phyloP scores from a whole-genome alignment of 2,329 filamentous ascomycete genomes.

The Beauveria medogensis region DNA sequence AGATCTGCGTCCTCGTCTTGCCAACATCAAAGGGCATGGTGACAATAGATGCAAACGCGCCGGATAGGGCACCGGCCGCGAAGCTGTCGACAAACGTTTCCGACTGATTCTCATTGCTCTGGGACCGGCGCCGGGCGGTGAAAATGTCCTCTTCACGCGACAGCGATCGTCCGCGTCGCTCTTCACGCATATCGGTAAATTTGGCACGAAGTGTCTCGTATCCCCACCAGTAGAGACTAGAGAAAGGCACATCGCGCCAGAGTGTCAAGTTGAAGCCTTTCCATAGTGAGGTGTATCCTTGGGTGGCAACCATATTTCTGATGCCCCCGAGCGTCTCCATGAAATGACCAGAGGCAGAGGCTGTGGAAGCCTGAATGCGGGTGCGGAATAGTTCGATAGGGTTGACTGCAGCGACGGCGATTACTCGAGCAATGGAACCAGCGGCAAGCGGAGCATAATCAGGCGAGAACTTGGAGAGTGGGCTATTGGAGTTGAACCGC shows the following conservation, averaged over 20 bases:
- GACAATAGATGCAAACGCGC: conserved; percentile 74
- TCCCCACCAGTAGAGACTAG: conserved; percentile 95
- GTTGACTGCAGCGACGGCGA: conserved; percentile 75
- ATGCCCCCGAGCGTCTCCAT: conserved; percentile 70
- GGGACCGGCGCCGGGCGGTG: conserved; percentile 43
- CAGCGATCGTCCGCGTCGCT: conserved; percentile 34
- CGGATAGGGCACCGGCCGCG: conserved; percentile 73
- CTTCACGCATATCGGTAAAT: conserved; percentile 61
- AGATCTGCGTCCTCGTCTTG: conserved; percentile 89
- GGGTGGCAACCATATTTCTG: conserved; percentile 65
- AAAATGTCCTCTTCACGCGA: conserved; percentile 27
- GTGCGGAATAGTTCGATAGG: conserved; percentile 94
- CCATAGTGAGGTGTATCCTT: conserved; percentile 82
- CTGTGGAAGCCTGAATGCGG: conserved; percentile 71
- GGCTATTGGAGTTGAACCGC: conserved; percentile 64
- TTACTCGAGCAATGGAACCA: conserved; percentile 66
- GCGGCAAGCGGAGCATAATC: conserved; percentile 72
- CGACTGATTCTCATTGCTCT: conserved; percentile 61
- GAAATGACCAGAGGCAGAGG: conserved; percentile 60
- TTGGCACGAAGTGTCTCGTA: conserved; percentile 76
- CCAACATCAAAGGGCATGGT: conserved; percentile 97
- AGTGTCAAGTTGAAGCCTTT: conserved; percentile 81
- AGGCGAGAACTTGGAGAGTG: conserved; percentile 58
- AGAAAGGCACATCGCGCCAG: conserved; percentile 96
- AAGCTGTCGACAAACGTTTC: conserved; percentile 86